Percentiles rank a stretch among this genome's conserved stretches.
These are phyloP conservation scores for Fusarium sp. DNA, from an alignment of 2,329 filamentous ascomycete genomes.

Conservation along the genomic window DNA sequence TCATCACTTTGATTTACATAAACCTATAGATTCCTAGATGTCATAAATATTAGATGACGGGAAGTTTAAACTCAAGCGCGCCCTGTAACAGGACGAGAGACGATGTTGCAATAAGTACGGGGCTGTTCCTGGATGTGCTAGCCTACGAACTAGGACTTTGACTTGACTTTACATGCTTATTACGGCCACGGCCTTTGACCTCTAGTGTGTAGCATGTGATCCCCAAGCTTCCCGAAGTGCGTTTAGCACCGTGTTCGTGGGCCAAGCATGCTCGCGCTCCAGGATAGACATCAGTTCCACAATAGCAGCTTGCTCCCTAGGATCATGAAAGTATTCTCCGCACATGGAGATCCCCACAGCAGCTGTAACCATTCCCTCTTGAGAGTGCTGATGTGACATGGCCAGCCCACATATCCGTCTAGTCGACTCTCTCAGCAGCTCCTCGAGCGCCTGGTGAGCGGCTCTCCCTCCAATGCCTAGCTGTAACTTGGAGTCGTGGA, in stretches of 20 bases:
- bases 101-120: too few species aligned
- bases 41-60: not conserved
- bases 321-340: slow-evolving; percentile 33
- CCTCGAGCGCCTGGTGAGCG: slow-evolving; percentile 26
- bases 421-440: slow-evolving; percentile 19
- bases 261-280: slow-evolving; percentile 36
- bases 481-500: slow-evolving; percentile 32
- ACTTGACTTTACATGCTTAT: too few species aligned
- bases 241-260: slow-evolving; percentile 3
- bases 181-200: too few species aligned
- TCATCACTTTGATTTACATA: not conserved
- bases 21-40: not conserved
- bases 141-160: too few species aligned
- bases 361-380: slow-evolving; percentile 28
- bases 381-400: slow-evolving; percentile 13
- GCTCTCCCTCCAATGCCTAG: slow-evolving; percentile 32
- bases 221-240: slow-evolving; percentile 4
- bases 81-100: not conserved
- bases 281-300: slow-evolving; percentile 19
- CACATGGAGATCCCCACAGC: slow-evolving; percentile 37
- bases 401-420: slow-evolving; percentile 28
- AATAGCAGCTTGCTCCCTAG: slow-evolving; percentile 25
- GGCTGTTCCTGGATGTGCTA: too few species aligned
- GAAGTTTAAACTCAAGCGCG: not conserved
- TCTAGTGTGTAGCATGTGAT: not conserved